Evolutionary conservation across 257 asterid species (phyloP), one percentile per base, ranked within the genome.

Genomic region (Perilla frutescens): DNA sequence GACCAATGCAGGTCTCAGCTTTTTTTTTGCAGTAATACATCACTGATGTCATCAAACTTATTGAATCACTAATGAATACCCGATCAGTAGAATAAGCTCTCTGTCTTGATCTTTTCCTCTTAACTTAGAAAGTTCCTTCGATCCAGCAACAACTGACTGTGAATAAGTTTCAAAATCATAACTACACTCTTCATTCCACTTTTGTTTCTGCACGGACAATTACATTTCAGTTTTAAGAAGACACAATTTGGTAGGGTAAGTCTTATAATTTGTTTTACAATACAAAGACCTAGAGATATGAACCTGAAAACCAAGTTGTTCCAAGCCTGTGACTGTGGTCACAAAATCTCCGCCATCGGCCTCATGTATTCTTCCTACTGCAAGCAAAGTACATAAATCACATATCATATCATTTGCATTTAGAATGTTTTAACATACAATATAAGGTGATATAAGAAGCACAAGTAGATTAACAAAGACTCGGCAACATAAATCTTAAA

Each of bases 11-110:
- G n/a, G n/a, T n/a, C n/a, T n/a, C n/a, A n/a, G n/a, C n/a, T n/a
- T n/a, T n/a, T 50, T 44, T 40, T 62, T 44, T 48, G 56, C 11
- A 11, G 37, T 34, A 31, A 60, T 31, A 48, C 44, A 47, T 65
- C 54, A 65, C 34, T 26, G 61, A 48, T 60, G 20, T 49, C 14
- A 40, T 12, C 40, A 5, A 68, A 60, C 34, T 20, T 59, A 32
- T 45, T 53, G 62, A 73, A 66, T 58, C 50, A 62, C 29, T 68
- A 56, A 72, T 68, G 69, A 91, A 72, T 79, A 91, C 97, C 57
- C 86, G 92, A 76, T 84, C 97, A 73, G 84, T 75, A 61, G 76
- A 74, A 80, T 80, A 66, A 68, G 87, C 68, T 73, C 75, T 89
- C 74, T 81, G 81, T 74, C 78, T 86, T 73, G 89, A 66, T 68